These are phyloP conservation scores for Ceratobasidium sp. DNA, from an alignment of 1,284 basidiomycete species.

Conservation along the genomic window DNA sequence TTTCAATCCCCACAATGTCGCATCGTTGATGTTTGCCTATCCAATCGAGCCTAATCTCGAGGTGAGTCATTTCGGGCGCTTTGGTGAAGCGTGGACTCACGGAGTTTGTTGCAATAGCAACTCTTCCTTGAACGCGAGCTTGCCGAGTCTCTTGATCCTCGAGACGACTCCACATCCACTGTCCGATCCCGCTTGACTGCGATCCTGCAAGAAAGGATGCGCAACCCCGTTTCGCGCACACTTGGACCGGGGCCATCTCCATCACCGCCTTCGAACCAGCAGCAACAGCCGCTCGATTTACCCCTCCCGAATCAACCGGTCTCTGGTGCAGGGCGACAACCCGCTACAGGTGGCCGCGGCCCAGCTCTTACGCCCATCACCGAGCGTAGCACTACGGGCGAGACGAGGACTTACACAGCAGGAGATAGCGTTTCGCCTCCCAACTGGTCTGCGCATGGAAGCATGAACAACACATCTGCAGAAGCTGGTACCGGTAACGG, in stretches of 20 bases:
- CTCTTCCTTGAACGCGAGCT: slow-evolving; percentile 90
- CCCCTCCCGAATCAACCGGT: slow-evolving; percentile 43
- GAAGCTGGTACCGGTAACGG: neutral
- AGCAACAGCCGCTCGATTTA: slow-evolving; percentile 33
- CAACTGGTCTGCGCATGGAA: slow-evolving; percentile 40
- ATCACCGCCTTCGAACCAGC: slow-evolving; percentile 34
- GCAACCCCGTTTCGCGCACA: slow-evolving; percentile 45
- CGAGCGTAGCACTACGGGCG: slow-evolving; percentile 52
- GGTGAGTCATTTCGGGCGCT: slow-evolving; percentile 54
- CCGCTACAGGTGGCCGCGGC: slow-evolving; percentile 40
- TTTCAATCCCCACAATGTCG: slow-evolving; percentile 83
- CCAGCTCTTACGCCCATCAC: slow-evolving; percentile 56
- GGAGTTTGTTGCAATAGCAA: slow-evolving; percentile 54
- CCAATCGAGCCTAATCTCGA: slow-evolving; percentile 76
- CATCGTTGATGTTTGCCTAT: slow-evolving; percentile 80
- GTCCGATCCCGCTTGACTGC: slow-evolving; percentile 68
- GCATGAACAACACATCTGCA: neutral
- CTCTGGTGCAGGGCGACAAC: slow-evolving; percentile 43
- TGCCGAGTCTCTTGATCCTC: slow-evolving; percentile 78
- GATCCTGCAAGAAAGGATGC: slow-evolving; percentile 73
- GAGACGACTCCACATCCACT: slow-evolving; percentile 75
- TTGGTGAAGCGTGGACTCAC: neutral
- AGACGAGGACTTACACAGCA: slow-evolving; percentile 42
- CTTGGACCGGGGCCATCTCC: neutral
- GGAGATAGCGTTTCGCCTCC: slow-evolving; percentile 41